Evolutionary conservation across 768 basidiomycete genomes (phyloP).

Genomic region (Leccinum arenicola): DNA sequence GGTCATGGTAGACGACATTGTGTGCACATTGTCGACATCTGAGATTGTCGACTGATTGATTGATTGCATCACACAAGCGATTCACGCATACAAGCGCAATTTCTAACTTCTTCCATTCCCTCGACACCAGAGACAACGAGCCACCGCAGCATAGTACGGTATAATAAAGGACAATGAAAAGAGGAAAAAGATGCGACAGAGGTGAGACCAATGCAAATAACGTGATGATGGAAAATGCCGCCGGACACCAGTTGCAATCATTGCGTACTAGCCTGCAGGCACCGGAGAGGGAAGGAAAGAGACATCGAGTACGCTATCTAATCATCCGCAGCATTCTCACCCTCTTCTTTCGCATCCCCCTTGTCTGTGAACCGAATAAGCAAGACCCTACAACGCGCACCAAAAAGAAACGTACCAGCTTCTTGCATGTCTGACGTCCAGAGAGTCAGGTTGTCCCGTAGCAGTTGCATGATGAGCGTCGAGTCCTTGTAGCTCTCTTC

Average conservation of each 20-base stretch:
- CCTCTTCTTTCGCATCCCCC: conserved; percentile 69
- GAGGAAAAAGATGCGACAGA: conserved; percentile 29
- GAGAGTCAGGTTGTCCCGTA: conserved; percentile 95
- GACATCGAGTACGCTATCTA: conserved; percentile 34
- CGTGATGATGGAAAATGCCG: conserved; percentile 24
- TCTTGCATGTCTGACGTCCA: conserved; percentile 99
- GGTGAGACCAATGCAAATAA: conserved; percentile 32
- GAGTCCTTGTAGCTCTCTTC: conserved; percentile 99
- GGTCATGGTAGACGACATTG: conserved; percentile 11
- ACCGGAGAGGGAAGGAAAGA: conserved; percentile 16
- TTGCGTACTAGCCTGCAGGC: conserved; percentile 12
- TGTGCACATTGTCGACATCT: not conserved
- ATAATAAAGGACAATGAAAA: conserved; percentile 35
- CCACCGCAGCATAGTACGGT: conserved; percentile 34
- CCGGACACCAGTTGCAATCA: conserved; percentile 11
- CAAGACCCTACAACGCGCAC: not conserved
- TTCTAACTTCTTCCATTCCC: conserved; percentile 35
- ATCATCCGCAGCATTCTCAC: conserved; percentile 64
- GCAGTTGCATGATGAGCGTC: conserved; percentile 94
- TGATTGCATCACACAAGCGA: not conserved
- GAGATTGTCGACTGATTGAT: not conserved
- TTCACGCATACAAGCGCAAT: conserved; percentile 2
- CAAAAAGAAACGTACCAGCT: conserved; percentile 56
- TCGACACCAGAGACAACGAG: conserved; percentile 31
- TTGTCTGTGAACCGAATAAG: conserved; percentile 50